phyloP scores from a whole-genome alignment of 164 flowering plant genomes.

The Tetracentron sinense region DNA sequence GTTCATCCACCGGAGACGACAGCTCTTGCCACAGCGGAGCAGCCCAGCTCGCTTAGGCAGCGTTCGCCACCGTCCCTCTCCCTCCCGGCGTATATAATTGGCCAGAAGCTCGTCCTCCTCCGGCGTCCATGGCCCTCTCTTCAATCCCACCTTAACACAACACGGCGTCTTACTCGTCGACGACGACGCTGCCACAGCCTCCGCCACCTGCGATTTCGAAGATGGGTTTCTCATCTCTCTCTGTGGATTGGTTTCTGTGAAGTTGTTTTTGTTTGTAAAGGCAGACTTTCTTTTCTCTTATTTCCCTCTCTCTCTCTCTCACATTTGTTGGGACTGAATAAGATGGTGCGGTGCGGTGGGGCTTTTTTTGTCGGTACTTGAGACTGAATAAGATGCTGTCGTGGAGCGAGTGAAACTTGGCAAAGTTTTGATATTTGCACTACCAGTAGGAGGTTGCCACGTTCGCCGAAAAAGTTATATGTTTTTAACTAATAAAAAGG shows the following conservation, averaged over 20 bases:
- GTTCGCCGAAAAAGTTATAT: no score
- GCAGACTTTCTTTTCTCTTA: no score
- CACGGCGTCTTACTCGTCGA: conserved; percentile 5
- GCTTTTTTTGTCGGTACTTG: no score
- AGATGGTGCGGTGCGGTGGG: no score
- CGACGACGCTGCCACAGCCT: background rate
- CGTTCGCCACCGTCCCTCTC: conserved; percentile 1
- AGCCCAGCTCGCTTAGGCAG: conserved; percentile 7
- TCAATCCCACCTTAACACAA: background rate
- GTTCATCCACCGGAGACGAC: conserved; percentile 12
- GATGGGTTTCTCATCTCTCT: conserved; percentile 19
- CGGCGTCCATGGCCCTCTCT: conserved; percentile 2
- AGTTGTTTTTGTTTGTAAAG: no score
- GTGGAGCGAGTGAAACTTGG: no score
- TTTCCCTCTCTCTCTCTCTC: conserved; percentile 2
- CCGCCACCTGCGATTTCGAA: background rate
- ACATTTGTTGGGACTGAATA: no score
- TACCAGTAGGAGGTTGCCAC: no score
- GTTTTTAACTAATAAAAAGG: no score
- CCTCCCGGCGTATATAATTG: background rate
- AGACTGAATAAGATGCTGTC: no score
- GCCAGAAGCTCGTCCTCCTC: conserved; percentile 1
- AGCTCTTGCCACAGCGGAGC: conserved; percentile 9
- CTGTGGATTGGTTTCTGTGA: no score
- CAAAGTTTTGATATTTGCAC: no score